Conservation (phyloP, 441 rosid species). For the Syzygium syzygioides region DNA sequence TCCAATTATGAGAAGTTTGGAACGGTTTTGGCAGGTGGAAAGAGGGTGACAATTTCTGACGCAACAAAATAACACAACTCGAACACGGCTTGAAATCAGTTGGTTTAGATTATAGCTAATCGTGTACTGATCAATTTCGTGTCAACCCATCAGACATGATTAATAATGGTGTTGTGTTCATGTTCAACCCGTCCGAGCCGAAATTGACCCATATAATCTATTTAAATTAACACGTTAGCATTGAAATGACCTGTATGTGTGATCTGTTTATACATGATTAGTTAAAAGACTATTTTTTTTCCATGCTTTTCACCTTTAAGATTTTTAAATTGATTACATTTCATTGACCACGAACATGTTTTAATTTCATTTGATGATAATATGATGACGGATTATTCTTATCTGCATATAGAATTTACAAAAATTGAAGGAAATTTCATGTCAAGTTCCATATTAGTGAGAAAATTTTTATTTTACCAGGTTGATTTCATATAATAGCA, state of each 20-base stretch:
- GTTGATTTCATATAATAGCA: background rate
- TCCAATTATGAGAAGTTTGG: background rate
- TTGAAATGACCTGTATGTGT: fast-evolving
- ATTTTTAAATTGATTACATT: background rate
- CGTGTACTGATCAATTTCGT: background rate
- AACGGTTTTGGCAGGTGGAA: too few species aligned
- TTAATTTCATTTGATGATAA: background rate
- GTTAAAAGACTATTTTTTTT: background rate
- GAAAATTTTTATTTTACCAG: background rate
- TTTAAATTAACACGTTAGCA: background rate
- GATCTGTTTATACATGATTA: background rate
- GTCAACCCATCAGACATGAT: background rate
- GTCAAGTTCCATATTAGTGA: background rate
- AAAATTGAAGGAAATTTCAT: background rate
- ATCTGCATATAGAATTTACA: background rate
- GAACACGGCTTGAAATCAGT: background rate
- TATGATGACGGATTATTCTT: background rate
- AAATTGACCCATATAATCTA: background rate
- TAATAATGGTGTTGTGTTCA: background rate
- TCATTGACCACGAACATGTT: background rate
- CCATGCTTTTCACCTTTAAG: background rate
- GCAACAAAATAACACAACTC: fast-evolving
- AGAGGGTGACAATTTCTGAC: background rate
- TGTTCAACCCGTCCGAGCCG: background rate
- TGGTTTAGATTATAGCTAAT: background rate